These are phyloP conservation scores for Neurospora cerealis DNA, from an alignment of 495 filamentous ascomycete species.

Conservation along the genomic window DNA sequence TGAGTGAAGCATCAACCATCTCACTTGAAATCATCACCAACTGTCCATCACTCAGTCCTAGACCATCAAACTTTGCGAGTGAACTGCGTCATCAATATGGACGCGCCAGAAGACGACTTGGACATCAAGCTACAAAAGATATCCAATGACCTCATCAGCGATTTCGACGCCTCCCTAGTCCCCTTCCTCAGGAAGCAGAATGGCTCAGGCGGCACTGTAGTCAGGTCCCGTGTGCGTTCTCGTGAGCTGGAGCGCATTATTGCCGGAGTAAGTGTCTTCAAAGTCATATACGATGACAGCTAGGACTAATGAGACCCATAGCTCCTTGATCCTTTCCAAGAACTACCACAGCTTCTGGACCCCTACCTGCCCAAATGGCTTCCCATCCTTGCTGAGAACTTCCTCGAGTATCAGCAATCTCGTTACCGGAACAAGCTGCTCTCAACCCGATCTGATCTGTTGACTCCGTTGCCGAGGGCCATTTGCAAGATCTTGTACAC, in stretches of 20 bases:
- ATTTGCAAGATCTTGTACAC: constrained; percentile 75
- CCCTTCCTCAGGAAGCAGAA: constrained; percentile 40
- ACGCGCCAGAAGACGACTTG: constrained; percentile 44
- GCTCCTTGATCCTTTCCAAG: constrained; percentile 87
- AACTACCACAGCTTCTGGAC: constrained; percentile 93
- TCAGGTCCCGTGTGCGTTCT: constrained; percentile 31
- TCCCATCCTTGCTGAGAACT: constrained; percentile 60
- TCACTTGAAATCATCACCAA: neutral
- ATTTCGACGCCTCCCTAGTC: constrained; percentile 48
- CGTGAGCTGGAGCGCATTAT: constrained; percentile 37
- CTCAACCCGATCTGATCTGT: constrained; percentile 30
- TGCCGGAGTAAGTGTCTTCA: constrained; percentile 25
- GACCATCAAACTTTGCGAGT: neutral
- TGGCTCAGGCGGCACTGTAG: constrained; percentile 11
- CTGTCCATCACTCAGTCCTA: neutral
- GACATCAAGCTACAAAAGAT: constrained; percentile 66
- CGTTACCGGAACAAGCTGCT: constrained; percentile 15
- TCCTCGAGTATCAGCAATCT: constrained; percentile 56
- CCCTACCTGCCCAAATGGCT: constrained; percentile 68
- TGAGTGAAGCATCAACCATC: neutral
- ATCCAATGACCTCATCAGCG: constrained; percentile 55
- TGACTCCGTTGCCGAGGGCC: constrained; percentile 53
- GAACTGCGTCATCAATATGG: constrained; percentile 22
- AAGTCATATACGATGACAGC: neutral
- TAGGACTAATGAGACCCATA: constrained; percentile 11